phyloP scores from a whole-genome alignment of 169 alveolate genomes.

The Plasmodium coatneyi region DNA sequence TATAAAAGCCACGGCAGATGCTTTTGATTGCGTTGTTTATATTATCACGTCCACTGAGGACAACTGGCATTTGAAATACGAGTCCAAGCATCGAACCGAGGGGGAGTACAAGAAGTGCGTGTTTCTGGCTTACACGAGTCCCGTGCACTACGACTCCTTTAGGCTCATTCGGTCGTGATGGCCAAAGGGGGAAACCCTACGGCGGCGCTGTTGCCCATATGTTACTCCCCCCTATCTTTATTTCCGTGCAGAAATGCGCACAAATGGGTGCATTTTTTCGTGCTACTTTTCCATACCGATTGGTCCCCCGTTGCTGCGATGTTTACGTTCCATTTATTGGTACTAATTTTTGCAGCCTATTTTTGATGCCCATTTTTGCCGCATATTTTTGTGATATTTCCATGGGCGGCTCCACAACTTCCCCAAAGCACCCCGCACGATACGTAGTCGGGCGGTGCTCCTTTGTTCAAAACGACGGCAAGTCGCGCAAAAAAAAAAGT shows the following conservation, averaged over 20 bases:
- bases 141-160: constrained; percentile 79
- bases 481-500: not conserved
- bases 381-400: not conserved
- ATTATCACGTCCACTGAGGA: constrained; percentile 78
- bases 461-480: no score
- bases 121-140: constrained; percentile 81
- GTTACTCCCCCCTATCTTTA: not conserved
- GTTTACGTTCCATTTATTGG: not conserved
- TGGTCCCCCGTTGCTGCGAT: not conserved
- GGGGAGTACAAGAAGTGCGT: constrained; percentile 53
- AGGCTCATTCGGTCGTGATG: constrained; percentile 59
- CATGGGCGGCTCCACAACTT: not conserved
- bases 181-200: not conserved
- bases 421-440: not conserved
- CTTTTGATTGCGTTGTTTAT: constrained; percentile 79
- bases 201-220: not conserved
- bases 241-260: not conserved
- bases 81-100: constrained; percentile 40
- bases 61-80: constrained; percentile 80
- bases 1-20: constrained; percentile 81
- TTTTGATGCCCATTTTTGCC: not conserved
- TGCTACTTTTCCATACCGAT: not conserved
- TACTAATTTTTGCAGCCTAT: not conserved
- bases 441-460: not conserved
- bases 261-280: not conserved